Conservation (phyloP, 2,329 filamentous ascomycete genomes). For the Pestalotiopsis sp. region DNA sequence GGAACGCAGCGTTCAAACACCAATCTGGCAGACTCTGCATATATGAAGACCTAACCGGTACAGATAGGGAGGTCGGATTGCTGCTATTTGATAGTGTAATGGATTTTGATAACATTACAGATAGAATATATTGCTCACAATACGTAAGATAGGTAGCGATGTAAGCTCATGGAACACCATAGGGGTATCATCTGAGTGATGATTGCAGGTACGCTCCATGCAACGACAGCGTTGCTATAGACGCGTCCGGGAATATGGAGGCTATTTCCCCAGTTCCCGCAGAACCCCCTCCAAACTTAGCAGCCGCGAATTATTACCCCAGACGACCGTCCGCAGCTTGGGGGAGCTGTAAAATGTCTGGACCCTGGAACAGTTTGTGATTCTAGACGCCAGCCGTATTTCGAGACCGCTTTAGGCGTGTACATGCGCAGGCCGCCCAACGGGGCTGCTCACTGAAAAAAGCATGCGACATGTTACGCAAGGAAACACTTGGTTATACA, state of each 20-base stretch:
- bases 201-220: not conserved
- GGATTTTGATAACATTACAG: not conserved
- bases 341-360: not conserved
- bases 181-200: not conserved
- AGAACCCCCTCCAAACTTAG: not conserved
- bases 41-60: not conserved
- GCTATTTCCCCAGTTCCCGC: not conserved
- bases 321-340: not conserved
- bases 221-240: not conserved
- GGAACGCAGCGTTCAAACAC: not conserved
- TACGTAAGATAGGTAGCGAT: too few relatives aligned
- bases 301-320: not conserved
- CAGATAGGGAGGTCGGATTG: not conserved
- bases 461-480: too few relatives aligned
- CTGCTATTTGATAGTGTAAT: not conserved
- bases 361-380: not conserved
- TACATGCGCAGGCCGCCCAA: too few relatives aligned
- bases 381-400: not conserved
- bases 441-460: too few relatives aligned
- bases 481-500: too few relatives aligned
- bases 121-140: not conserved
- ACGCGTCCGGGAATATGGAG: not conserved
- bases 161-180: too few relatives aligned
- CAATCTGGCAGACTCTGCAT: not conserved
- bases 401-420: too few relatives aligned